Evolutionary conservation across 352 stramenopile species (phyloP).

Genomic region (Pythium aphanidermatum): DNA sequence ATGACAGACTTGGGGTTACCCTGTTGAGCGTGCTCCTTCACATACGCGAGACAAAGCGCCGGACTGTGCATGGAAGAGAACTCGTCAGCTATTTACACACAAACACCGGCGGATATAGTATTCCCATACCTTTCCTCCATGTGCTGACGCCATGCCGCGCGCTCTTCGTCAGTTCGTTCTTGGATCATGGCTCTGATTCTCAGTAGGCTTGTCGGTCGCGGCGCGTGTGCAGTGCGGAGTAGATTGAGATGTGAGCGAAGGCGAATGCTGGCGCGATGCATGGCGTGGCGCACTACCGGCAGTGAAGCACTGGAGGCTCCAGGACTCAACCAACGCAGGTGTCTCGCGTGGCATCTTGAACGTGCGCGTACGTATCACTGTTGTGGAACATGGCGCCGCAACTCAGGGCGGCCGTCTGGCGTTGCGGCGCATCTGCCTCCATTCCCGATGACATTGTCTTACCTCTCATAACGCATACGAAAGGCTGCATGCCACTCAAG

Average conservation of each 20-base stretch:
- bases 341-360: too few species aligned
- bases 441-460: background rate
- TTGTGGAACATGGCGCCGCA: background rate
- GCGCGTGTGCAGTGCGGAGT: background rate
- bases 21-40: slow-evolving; percentile 23
- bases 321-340: too few species aligned
- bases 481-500: background rate
- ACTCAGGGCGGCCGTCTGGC: background rate
- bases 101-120: too few species aligned
- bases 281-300: too few species aligned
- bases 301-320: too few species aligned
- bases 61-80: slow-evolving; percentile 1
- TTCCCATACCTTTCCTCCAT: background rate
- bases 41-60: slow-evolving; percentile 21
- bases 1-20: slow-evolving; percentile 31
- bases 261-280: too few species aligned
- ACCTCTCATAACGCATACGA: slow-evolving; percentile 5
- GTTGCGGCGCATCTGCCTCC: background rate
- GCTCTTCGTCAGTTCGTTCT: slow-evolving; percentile 3
- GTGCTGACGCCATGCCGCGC: slow-evolving; percentile 7
- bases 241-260: slow-evolving; percentile 5
- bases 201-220: too few species aligned
- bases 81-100: too few species aligned
- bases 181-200: slow-evolving; percentile 8
- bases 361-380: too few species aligned